Evolutionary conservation across 345 rosid species (phyloP).

Genomic region (Euphorbia pulcherrima): DNA sequence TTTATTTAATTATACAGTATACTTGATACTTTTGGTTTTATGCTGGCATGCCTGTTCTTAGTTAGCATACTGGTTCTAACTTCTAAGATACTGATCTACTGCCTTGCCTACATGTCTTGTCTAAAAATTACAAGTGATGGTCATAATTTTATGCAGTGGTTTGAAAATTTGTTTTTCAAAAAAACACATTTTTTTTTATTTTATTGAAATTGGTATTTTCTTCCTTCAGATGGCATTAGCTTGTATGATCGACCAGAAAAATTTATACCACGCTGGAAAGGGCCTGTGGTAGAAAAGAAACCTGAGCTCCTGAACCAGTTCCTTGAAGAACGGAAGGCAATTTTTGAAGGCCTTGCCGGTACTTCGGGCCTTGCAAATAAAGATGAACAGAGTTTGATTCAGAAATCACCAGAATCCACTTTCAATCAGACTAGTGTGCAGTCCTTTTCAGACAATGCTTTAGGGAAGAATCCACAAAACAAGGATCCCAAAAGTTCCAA

Average conservation of each 20-base stretch:
- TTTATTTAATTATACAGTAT: neutral
- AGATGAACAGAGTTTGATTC: constrained; percentile 38
- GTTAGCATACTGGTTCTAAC: no score
- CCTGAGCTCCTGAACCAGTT: constrained; percentile 51
- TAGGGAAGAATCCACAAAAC: constrained; percentile 17
- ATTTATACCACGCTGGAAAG: constrained; percentile 85
- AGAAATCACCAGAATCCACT: constrained; percentile 32
- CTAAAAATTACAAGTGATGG: neutral
- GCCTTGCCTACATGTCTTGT: neutral
- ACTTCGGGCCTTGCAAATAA: constrained; percentile 31
- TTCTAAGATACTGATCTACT: neutral
- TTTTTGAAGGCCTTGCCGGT: constrained; percentile 36
- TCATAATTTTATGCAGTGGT: neutral
- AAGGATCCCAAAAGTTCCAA: constrained; percentile 40
- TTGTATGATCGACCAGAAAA: constrained; percentile 75
- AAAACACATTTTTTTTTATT: no score
- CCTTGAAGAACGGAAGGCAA: constrained; percentile 45
- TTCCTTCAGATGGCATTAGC: constrained; percentile 70
- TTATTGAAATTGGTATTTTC: constrained; percentile 19
- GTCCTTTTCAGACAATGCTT: constrained; percentile 35
- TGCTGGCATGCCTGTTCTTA: neutral
- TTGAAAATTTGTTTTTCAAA: neutral
- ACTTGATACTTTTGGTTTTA: neutral
- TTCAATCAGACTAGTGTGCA: constrained; percentile 24
- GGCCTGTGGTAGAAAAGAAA: constrained; percentile 52